A percentile compares a stretch with the other conserved stretches of the same genome.
Evolutionary conservation across 257 asterid genomes (phyloP).

Genomic region (Phtheirospermum japonicum): DNA sequence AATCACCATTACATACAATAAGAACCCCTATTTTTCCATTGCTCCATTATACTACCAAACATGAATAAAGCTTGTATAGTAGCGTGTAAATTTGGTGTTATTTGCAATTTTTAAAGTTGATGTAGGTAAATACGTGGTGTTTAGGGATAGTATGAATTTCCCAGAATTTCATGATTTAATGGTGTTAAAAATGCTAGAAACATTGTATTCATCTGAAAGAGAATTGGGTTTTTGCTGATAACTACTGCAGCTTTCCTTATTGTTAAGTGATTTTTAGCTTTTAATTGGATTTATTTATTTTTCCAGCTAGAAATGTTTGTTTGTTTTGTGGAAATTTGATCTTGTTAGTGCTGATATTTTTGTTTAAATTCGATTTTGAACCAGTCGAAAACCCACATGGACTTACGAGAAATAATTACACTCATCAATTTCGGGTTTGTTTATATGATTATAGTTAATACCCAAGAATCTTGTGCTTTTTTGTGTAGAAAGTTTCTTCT

Average conservation of each 20-base stretch:
- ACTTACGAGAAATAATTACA: not conserved
- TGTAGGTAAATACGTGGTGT: not conserved
- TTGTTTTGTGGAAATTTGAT: not conserved
- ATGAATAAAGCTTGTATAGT: not conserved
- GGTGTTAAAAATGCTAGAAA: slow-evolving; percentile 4
- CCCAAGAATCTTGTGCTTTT: not conserved
- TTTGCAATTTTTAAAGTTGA: not conserved
- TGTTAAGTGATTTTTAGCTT: no score
- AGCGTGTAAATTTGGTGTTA: not conserved
- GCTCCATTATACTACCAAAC: not conserved
- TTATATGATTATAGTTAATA: not conserved
- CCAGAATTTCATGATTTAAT: not conserved
- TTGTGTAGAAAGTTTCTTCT: slow-evolving; percentile 44
- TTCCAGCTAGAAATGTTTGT: no score
- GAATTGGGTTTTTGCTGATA: not conserved
- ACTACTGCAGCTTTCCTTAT: not conserved
- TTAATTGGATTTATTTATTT: no score
- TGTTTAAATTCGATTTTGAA: not conserved
- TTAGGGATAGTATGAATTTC: not conserved
- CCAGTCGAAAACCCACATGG: no score
- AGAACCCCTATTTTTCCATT: slow-evolving; percentile 10
- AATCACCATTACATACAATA: not conserved
- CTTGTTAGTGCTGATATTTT: not conserved
- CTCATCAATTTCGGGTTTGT: not conserved
- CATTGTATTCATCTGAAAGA: not conserved